Conservation (phyloP, 352 stramenopile genomes). For the Phytopythium oedochilum region DNA sequence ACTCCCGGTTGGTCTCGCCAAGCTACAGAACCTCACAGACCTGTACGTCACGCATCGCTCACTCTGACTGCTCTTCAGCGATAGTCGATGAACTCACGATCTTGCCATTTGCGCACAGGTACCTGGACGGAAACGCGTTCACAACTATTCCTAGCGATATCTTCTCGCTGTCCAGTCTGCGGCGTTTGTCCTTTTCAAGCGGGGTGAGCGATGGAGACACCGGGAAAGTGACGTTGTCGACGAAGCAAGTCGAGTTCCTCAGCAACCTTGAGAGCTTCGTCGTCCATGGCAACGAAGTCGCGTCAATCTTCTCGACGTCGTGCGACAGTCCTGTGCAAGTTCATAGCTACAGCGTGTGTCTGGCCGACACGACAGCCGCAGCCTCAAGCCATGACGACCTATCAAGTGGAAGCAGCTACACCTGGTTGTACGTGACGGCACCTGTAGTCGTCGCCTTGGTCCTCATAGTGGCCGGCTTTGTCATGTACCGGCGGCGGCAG, state of each 20-base stretch:
- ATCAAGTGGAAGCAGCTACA: background rate
- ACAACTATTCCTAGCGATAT: slow-evolving; percentile 8
- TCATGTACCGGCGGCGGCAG: background rate
- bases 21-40: slow-evolving; percentile 10
- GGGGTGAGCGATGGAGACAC: slow-evolving; percentile 6
- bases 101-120: background rate
- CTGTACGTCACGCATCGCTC: too few species aligned
- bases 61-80: too few species aligned
- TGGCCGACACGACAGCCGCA: background rate
- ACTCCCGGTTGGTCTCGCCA: slow-evolving; percentile 6
- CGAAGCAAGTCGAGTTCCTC: slow-evolving; percentile 19
- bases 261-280: slow-evolving; percentile 19
- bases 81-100: too few species aligned
- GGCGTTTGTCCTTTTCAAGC: slow-evolving; percentile 13
- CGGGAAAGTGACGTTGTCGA: slow-evolving; percentile 19
- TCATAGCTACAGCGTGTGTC: slow-evolving; percentile 21
- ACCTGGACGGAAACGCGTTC: slow-evolving; percentile 12
- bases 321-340: slow-evolving; percentile 10
- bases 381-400: background rate
- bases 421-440: slow-evolving; percentile 4
- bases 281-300: slow-evolving; percentile 10
- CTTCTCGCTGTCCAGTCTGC: slow-evolving; percentile 14
- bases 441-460: background rate
- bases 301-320: slow-evolving; percentile 12
- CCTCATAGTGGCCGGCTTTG: background rate